A percentile compares a stretch with the other conserved stretches of the same genome.
phyloP scores from a whole-genome alignment of 2,329 filamentous ascomycete species.

The Colletotrichum caudatum region DNA sequence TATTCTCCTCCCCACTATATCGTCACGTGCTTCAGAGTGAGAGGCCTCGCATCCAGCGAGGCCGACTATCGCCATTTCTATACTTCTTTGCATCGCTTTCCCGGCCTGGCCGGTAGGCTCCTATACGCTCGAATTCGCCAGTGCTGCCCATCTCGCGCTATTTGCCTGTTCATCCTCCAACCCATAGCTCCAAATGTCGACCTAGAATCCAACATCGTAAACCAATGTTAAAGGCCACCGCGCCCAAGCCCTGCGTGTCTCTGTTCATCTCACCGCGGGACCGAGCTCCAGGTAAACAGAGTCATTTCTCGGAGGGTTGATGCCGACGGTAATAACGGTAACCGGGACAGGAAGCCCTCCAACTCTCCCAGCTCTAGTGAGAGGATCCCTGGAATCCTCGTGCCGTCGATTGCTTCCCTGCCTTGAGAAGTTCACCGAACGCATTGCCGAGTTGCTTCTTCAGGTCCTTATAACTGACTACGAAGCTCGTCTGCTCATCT shows the following conservation, averaged over 20 bases:
- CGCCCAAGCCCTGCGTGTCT: neutral
- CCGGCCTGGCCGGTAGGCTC: neutral
- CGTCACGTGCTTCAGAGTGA: constrained; percentile 7
- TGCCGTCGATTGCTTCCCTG: constrained; percentile 49
- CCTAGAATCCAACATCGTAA: constrained; percentile 19
- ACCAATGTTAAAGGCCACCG: constrained; percentile 8
- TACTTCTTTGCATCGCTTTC: constrained; percentile 4
- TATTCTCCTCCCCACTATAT: constrained; percentile 20
- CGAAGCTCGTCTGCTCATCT: constrained; percentile 89
- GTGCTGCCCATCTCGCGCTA: neutral
- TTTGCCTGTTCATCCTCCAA: neutral
- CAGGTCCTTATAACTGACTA: constrained; percentile 91
- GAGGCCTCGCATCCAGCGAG: neutral
- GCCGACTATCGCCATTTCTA: constrained; percentile 6
- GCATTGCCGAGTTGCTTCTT: constrained; percentile 72
- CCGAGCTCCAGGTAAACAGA: neutral
- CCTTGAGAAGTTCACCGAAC: constrained; percentile 70
- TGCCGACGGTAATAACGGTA: neutral
- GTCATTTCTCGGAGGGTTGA: neutral
- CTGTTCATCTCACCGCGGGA: neutral
- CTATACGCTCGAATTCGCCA: constrained; percentile 4
- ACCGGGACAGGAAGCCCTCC: neutral
- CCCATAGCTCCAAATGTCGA: constrained; percentile 5
- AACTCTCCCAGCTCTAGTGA: constrained; percentile 43
- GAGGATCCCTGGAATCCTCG: constrained; percentile 49